These are phyloP conservation scores for Centella asiatica DNA, from an alignment of 129 eudicot genomes.

Conservation along the genomic window DNA sequence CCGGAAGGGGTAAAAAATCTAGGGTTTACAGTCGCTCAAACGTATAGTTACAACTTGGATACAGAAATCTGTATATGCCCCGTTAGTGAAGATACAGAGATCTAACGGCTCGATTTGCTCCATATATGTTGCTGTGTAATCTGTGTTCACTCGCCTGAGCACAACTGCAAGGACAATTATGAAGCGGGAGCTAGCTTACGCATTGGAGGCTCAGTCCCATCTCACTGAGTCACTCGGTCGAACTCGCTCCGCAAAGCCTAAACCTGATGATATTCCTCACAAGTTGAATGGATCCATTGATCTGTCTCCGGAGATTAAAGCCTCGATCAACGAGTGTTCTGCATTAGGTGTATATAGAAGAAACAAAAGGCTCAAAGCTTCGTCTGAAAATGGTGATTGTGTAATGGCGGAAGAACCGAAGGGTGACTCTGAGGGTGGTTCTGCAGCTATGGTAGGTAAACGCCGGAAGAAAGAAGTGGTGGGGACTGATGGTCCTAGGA, in stretches of 20 bases:
- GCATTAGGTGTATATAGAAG: constrained; percentile 37
- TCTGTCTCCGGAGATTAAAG: not conserved
- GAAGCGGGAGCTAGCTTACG: constrained; percentile 52
- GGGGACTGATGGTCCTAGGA: constrained; percentile 28
- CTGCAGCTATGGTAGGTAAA: not conserved
- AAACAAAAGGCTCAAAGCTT: constrained; percentile 33
- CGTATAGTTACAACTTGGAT: not conserved
- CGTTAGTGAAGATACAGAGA: no score
- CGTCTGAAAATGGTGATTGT: not conserved
- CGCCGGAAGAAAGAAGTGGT: constrained; percentile 12
- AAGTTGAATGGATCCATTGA: constrained; percentile 4
- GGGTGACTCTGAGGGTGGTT: constrained; percentile 13
- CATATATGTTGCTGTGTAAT: not conserved
- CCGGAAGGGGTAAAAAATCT: no score
- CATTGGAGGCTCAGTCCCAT: constrained; percentile 38
- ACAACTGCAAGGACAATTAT: constrained; percentile 15
- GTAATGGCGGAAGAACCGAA: constrained; percentile 1
- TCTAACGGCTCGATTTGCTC: not conserved
- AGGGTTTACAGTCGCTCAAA: no score
- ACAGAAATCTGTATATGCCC: not conserved
- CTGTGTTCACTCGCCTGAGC: not conserved
- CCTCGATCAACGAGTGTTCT: constrained; percentile 10
- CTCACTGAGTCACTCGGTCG: constrained; percentile 31
- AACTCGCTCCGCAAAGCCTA: constrained; percentile 29
- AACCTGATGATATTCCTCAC: constrained; percentile 1